These are phyloP conservation scores for Cinnamomum chago DNA, from an alignment of 164 flowering plant species.

Conservation along the genomic window DNA sequence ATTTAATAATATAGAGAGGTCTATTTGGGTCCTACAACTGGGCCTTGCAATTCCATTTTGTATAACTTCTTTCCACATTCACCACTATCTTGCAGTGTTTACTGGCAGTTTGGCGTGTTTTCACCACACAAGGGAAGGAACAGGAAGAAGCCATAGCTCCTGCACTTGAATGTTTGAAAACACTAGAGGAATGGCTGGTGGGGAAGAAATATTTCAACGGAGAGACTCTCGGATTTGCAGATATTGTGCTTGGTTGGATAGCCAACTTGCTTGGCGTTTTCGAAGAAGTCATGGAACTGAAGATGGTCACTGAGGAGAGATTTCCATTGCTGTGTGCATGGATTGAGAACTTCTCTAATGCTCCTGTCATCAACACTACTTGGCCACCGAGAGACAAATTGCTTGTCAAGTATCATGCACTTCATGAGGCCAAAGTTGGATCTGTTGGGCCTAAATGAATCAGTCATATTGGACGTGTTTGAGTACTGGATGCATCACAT, in stretches of 20 bases:
- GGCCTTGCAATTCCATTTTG: too few species aligned
- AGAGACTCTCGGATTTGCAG: neutral
- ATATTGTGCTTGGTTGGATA: neutral
- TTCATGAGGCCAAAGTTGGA: neutral
- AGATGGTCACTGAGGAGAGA: neutral
- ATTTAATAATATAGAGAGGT: too few species aligned
- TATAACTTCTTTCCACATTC: too few species aligned
- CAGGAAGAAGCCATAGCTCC: slow-evolving; percentile 1
- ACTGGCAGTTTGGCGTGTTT: neutral
- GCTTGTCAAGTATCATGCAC: neutral
- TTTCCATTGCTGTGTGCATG: slow-evolving; percentile 1
- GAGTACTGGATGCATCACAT: too few species aligned
- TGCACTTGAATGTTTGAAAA: neutral
- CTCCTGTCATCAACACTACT: neutral
- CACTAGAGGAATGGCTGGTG: neutral
- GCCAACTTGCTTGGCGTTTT: neutral
- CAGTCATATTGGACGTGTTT: too few species aligned
- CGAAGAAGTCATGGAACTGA: neutral
- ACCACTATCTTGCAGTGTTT: neutral
- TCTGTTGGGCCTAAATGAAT: neutral
- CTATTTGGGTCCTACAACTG: neutral
- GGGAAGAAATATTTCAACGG: slow-evolving; percentile 1
- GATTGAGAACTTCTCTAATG: neutral
- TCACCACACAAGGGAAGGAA: neutral
- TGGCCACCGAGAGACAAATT: slow-evolving; percentile 2